phyloP scores from a whole-genome alignment of 2,329 filamentous ascomycete species.

The Chaetothyriales sp. region DNA sequence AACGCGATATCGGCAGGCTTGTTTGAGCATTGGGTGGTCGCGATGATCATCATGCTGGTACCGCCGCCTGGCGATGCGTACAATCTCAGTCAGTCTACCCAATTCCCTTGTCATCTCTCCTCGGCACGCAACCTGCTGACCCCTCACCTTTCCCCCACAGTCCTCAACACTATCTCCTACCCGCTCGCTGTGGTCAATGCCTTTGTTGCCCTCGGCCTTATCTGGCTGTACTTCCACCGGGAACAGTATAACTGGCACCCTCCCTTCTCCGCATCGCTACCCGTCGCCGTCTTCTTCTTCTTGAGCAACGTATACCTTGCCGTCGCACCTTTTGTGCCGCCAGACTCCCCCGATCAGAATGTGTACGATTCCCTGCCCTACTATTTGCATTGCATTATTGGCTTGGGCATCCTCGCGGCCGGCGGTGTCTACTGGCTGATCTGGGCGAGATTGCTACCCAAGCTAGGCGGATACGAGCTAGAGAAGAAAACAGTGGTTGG shows the following conservation, averaged over 20 bases:
- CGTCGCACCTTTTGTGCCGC: slow-evolving; percentile 39
- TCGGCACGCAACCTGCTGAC: slow-evolving; percentile 14
- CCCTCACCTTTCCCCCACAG: slow-evolving; percentile 31
- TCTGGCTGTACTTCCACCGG: slow-evolving; percentile 33
- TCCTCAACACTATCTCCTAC: slow-evolving; percentile 28
- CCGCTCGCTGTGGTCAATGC: slow-evolving; percentile 22
- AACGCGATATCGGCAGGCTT: slow-evolving; percentile 18
- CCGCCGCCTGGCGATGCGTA: slow-evolving; percentile 56
- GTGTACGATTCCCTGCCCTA: slow-evolving; percentile 42
- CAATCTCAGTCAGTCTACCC: slow-evolving; percentile 41
- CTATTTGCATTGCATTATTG: slow-evolving; percentile 41
- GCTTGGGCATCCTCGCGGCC: slow-evolving; percentile 35
- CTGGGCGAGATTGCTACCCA: slow-evolving; percentile 38
- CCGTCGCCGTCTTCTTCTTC: slow-evolving; percentile 39
- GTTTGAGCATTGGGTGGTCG: slow-evolving; percentile 54
- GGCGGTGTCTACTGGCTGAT: slow-evolving; percentile 40
- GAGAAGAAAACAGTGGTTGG: slow-evolving; percentile 43
- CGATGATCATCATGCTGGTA: slow-evolving; percentile 50
- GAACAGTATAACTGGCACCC: slow-evolving; percentile 29
- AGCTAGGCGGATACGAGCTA: slow-evolving; percentile 36
- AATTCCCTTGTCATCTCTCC: neutral
- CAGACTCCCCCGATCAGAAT: slow-evolving; percentile 27
- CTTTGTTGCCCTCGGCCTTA: slow-evolving; percentile 34
- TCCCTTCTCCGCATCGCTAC: slow-evolving; percentile 36
- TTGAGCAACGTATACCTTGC: slow-evolving; percentile 41